A percentile compares a stretch with the other conserved stretches of the same genome.
Conservation (phyloP, 1,139 yeast species). For the Saccharomyces hybrid region DNA sequence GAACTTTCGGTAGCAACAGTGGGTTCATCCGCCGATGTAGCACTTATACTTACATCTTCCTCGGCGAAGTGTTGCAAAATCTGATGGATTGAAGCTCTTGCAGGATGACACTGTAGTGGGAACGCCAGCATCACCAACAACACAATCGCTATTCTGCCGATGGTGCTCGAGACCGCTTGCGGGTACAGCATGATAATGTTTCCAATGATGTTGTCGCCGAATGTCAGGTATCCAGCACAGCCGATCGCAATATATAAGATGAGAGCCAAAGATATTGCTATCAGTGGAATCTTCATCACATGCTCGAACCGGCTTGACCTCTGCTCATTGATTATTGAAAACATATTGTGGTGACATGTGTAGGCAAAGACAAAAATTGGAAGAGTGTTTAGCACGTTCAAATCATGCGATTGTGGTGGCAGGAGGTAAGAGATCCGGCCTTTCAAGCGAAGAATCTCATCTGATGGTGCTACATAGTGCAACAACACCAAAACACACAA, state of each 20-base stretch:
- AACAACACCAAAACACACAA: conserved; percentile 53
- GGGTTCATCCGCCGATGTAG: not conserved
- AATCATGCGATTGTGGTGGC: conserved; percentile 30
- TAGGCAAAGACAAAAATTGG: conserved; percentile 75
- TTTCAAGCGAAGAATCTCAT: conserved; percentile 28
- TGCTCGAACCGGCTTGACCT: conserved; percentile 46
- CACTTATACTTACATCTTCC: not conserved
- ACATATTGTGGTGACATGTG: conserved; percentile 78
- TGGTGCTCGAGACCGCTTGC: conserved; percentile 48
- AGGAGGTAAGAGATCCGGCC: conserved; percentile 36
- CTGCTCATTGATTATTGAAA: conserved; percentile 64
- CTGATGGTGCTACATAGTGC: conserved; percentile 42
- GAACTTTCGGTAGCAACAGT: conserved; percentile 1
- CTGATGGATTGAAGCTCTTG: conserved; percentile 5
- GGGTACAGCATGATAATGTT: conserved; percentile 69
- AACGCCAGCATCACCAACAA: conserved; percentile 61
- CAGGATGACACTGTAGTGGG: conserved; percentile 75
- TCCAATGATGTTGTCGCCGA: conserved; percentile 58
- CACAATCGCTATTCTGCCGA: conserved; percentile 66
- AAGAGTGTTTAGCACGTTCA: conserved; percentile 42
- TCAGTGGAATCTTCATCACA: conserved; percentile 47
- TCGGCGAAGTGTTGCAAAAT: conserved; percentile 1
- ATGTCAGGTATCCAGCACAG: conserved; percentile 59
- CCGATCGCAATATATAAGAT: conserved; percentile 55
- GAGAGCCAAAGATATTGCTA: conserved; percentile 54